Percentiles rank a stretch among this genome's conserved stretches.
phyloP scores from a whole-genome alignment of 495 filamentous ascomycete species.

The Penicillium odoratum region DNA sequence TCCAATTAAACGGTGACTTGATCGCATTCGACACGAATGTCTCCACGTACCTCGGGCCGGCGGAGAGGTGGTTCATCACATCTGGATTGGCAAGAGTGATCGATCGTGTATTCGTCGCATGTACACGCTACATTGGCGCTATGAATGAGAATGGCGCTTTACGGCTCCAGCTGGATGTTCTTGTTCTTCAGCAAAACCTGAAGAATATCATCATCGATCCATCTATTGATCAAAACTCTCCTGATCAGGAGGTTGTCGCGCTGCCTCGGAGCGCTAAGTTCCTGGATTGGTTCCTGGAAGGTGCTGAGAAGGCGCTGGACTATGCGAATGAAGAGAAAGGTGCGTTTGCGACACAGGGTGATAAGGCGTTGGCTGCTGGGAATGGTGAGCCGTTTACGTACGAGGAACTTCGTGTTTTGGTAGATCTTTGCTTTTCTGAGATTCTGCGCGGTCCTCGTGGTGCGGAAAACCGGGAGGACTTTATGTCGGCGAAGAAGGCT shows the following conservation, averaged over 20 bases:
- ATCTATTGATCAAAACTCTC: conserved; percentile 7
- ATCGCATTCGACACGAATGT: conserved; percentile 81
- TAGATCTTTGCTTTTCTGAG: conserved; percentile 88
- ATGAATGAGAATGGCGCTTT: conserved; percentile 77
- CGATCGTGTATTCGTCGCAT: conserved; percentile 67
- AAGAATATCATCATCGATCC: conserved; percentile 71
- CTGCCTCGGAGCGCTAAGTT: conserved; percentile 72
- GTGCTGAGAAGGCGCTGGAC: conserved; percentile 67
- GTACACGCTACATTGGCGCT: conserved; percentile 59
- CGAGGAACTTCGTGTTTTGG: conserved; percentile 78
- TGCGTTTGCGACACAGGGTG: conserved; percentile 36
- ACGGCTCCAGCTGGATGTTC: conserved; percentile 84
- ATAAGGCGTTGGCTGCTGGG: conserved; percentile 38
- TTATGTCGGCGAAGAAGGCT: conserved; percentile 68
- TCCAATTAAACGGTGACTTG: conserved; percentile 76
- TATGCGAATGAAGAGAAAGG: conserved; percentile 60
- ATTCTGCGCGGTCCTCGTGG: conserved; percentile 54
- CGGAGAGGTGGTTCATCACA: conserved; percentile 67
- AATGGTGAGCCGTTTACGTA: conserved; percentile 63
- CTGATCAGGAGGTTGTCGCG: conserved; percentile 52
- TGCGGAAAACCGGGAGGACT: conserved; percentile 70
- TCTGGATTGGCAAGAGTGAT: conserved; percentile 70
- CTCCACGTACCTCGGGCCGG: conserved; percentile 61
- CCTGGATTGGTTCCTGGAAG: conserved; percentile 76
- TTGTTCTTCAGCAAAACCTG: conserved; percentile 92